These are phyloP conservation scores for Cladorrhinum samala DNA, from an alignment of 495 filamentous ascomycete genomes.

Conservation along the genomic window DNA sequence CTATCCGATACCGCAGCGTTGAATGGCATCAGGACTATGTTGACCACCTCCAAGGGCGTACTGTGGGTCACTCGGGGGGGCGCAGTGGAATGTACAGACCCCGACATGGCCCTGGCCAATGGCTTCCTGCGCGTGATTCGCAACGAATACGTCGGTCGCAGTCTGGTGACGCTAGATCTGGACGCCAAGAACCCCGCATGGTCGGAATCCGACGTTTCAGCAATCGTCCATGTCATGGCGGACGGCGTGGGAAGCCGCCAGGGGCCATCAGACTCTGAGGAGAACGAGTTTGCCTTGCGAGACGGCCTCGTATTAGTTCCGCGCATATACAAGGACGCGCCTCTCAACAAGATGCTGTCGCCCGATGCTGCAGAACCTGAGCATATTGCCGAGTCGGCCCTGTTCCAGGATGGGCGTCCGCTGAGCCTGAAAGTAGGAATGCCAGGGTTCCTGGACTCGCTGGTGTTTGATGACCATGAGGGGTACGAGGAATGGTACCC, in stretches of 20 bases:
- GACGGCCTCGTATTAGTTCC: too few relatives aligned
- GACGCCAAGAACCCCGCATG: constrained; percentile 14
- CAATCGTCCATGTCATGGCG: constrained; percentile 20
- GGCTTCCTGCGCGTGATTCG: constrained; percentile 30
- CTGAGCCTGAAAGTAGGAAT: constrained; percentile 26
- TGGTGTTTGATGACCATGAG: constrained; percentile 26
- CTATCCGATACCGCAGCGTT: constrained; percentile 17
- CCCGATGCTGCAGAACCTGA: not conserved
- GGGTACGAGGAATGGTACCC: constrained; percentile 11
- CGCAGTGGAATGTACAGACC: constrained; percentile 17
- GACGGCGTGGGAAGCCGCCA: constrained; percentile 15
- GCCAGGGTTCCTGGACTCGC: constrained; percentile 26
- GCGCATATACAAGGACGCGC: constrained; percentile 26
- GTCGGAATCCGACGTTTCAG: constrained; percentile 11
- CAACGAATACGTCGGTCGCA: constrained; percentile 24
- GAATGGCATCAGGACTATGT: constrained; percentile 24
- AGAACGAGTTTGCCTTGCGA: too few relatives aligned
- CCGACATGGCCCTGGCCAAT: constrained; percentile 22
- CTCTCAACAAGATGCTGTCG: constrained; percentile 25
- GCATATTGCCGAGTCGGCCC: constrained; percentile 12
- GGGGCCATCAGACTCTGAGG: not conserved
- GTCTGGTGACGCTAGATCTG: constrained; percentile 23
- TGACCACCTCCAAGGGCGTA: constrained; percentile 24
- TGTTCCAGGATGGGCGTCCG: constrained; percentile 24
- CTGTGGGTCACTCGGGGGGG: constrained; percentile 50